Conservation (phyloP, 257 asterid genomes). For the Paulownia fortunei region DNA sequence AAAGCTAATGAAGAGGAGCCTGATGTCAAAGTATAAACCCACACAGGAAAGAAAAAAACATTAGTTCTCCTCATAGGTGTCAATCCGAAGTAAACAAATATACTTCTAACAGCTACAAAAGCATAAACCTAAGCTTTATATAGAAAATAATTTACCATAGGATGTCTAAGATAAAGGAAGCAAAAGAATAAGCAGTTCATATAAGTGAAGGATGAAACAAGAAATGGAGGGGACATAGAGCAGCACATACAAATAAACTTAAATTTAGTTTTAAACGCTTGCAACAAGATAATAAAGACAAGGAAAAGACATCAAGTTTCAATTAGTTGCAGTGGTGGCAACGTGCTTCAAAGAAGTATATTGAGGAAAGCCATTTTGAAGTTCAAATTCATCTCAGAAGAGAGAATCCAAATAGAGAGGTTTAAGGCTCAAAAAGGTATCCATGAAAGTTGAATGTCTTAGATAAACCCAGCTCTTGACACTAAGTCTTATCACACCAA, state of each 20-base stretch:
- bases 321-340: neutral
- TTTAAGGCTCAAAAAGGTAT: conserved; percentile 18
- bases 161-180: neutral
- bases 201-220: neutral
- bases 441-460: neutral
- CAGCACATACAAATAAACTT: neutral
- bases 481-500: neutral
- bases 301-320: neutral
- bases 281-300: neutral
- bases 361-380: neutral
- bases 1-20: neutral
- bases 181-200: neutral
- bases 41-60: neutral
- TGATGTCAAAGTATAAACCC: neutral
- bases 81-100: neutral
- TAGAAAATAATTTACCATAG: neutral
- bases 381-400: conserved; percentile 1
- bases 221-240: neutral
- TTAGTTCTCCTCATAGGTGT: neutral
- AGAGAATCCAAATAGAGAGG: neutral
- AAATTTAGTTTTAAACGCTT: neutral
- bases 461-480: conserved; percentile 5
- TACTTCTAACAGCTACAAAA: neutral
- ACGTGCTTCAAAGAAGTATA: neutral
- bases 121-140: neutral